Conservation (phyloP, 1,284 basidiomycete genomes). For the Sanghuangporus baumii region DNA sequence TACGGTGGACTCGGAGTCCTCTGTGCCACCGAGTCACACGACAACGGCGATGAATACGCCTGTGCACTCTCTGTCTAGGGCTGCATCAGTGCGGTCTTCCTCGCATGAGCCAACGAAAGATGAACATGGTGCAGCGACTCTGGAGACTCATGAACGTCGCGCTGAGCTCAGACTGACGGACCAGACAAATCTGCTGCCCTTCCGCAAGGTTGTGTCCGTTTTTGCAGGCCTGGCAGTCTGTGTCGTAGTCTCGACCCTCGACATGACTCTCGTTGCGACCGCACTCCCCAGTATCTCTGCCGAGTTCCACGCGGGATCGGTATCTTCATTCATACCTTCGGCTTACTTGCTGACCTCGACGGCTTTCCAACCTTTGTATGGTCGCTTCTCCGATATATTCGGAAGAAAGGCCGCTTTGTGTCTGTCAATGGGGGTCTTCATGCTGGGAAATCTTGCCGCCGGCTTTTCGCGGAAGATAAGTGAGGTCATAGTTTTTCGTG, state of each 20-base stretch:
- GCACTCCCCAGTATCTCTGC: slow-evolving; percentile 63
- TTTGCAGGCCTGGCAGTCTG: slow-evolving; percentile 59
- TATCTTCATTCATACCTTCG: slow-evolving; percentile 66
- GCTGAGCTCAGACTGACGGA: slow-evolving; percentile 43
- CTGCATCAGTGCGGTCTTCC: background rate
- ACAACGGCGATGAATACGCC: background rate
- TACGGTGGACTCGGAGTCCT: background rate
- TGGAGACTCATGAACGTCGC: background rate
- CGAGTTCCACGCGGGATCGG: slow-evolving; percentile 58
- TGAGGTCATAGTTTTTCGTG: slow-evolving; percentile 70
- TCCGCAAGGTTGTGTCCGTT: slow-evolving; percentile 56
- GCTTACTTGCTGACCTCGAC: slow-evolving; percentile 62
- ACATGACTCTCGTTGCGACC: slow-evolving; percentile 65
- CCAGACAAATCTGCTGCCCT: slow-evolving; percentile 73
- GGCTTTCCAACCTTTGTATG: slow-evolving; percentile 59
- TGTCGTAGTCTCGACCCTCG: slow-evolving; percentile 49
- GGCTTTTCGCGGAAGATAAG: slow-evolving; percentile 60
- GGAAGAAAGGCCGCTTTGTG: slow-evolving; percentile 65
- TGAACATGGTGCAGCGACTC: background rate
- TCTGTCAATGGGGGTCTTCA: slow-evolving; percentile 53
- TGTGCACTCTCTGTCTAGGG: background rate
- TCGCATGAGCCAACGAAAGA: background rate
- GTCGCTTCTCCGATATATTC: slow-evolving; percentile 71
- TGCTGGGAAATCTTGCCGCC: slow-evolving; percentile 54
- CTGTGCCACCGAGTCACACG: background rate